Base-by-base conservation (phyloP, 164 flowering plant genomes). In the Vitis amurensis region DNA sequence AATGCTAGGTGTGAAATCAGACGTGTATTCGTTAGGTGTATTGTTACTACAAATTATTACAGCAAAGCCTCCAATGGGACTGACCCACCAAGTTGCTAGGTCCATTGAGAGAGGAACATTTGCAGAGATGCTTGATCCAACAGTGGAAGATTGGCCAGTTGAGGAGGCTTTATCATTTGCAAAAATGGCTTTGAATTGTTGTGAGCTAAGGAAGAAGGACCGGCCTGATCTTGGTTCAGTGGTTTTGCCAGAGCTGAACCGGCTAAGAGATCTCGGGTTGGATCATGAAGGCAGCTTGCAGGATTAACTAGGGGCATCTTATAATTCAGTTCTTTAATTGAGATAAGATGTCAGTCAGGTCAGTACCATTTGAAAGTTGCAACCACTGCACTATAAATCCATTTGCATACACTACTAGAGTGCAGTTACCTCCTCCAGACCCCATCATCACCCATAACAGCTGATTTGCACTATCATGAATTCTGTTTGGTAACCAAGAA, bases 171-270 rank as follows among this genome's bases (percentile, higher is more conserved):
- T 83, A 29, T 67, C 72, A 1, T 68, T 75, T 17, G 89, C 89
- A 7, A 76, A 76, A 63, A 1, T 88, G 58, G 86, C 87, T 5
- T 66, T 88, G 49, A 47, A 74, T 27, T 88, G 91, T 64, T 76
- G 84, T 64, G 89, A 88, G 86, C 65, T 88, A 58, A 73, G 88
- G 69, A 85, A 76, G 74, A 88, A 67, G 73, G 91, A 88, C 64
- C 71, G 89, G 57, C 91, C 91, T 3, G 83, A 81, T 66, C 85
- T 88, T 17, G 77, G 60, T 27, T 31, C 75, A 0, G 83, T 64
- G 10, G 64, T 87, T 8, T 51, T 86, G 64, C 89, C 91, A 1
- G 85, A 82, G 78, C 81, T 88, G 55, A 73, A 66, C 16, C 74
- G 87, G 30, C 71, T 88, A 16, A 75, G 76, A 63, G 71, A 82